These are phyloP conservation scores for Tolypocladium ophioglossoides DNA, from an alignment of 2,329 filamentous ascomycete genomes.

Conservation along the genomic window DNA sequence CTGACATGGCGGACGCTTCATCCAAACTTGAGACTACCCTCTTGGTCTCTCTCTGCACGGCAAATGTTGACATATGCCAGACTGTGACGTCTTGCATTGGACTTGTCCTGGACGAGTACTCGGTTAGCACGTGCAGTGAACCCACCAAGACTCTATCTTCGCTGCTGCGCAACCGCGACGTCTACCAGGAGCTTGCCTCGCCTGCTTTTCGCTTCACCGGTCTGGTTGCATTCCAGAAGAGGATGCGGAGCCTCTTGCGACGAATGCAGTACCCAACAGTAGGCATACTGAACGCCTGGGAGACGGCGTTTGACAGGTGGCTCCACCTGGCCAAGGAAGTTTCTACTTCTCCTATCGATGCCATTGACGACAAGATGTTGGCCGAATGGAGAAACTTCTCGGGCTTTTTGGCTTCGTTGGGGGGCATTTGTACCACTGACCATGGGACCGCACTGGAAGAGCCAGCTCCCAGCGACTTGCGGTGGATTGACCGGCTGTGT, in stretches of 20 bases:
- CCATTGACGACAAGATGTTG: conserved; percentile 43
- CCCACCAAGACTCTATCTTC: conserved; percentile 39
- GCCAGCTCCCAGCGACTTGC: conserved; percentile 41
- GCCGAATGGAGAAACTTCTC: conserved; percentile 61
- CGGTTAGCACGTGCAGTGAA: conserved; percentile 39
- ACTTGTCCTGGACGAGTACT: conserved; percentile 51
- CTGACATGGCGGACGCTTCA: conserved; percentile 41
- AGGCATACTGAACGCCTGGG: conserved; percentile 61
- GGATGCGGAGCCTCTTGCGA: conserved; percentile 47
- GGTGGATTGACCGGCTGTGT: conserved; percentile 54
- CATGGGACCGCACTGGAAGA: conserved; percentile 48
- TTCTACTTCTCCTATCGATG: conserved; percentile 38
- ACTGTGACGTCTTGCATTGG: conserved; percentile 52
- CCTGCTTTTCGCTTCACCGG: conserved; percentile 57
- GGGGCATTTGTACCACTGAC: conserved; percentile 53
- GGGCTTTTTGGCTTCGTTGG: conserved; percentile 56
- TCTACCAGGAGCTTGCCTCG: conserved; percentile 53
- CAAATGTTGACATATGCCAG: conserved; percentile 55
- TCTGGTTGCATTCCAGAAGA: conserved; percentile 59
- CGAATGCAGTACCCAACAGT: conserved; percentile 51
- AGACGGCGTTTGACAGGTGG: conserved; percentile 55
- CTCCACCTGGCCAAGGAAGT: conserved; percentile 53
- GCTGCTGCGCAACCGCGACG: conserved; percentile 48
- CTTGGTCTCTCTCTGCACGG: conserved; percentile 53
- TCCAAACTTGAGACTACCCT: conserved; percentile 52